Conservation (phyloP, 768 basidiomycete genomes). For the Tremella yokohamensis region DNA sequence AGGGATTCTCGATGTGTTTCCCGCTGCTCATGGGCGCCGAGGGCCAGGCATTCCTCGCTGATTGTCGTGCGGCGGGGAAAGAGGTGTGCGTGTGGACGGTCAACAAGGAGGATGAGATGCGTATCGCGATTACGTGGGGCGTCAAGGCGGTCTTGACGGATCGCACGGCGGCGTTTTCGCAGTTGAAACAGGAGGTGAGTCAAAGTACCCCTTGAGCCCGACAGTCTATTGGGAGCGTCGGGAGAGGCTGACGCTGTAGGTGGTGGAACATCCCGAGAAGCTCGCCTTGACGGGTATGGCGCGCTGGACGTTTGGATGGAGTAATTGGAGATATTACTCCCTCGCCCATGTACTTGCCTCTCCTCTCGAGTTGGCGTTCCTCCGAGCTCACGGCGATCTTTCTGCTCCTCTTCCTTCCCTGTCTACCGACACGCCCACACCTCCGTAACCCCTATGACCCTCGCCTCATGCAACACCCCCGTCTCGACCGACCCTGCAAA, state of each 20-base stretch:
- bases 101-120: slow-evolving; percentile 49
- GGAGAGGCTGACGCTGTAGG: slow-evolving; percentile 20
- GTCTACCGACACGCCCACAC: background rate
- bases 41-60: slow-evolving; percentile 48
- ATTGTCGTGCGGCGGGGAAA: slow-evolving; percentile 48
- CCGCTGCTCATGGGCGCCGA: slow-evolving; percentile 41
- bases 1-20: slow-evolving; percentile 49
- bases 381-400: slow-evolving; percentile 33
- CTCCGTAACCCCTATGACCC: background rate
- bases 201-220: background rate
- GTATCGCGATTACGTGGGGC: slow-evolving; percentile 44
- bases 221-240: background rate
- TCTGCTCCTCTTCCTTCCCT: slow-evolving; percentile 5
- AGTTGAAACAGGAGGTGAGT: slow-evolving; percentile 42
- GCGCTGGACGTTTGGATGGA: slow-evolving; percentile 43
- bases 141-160: slow-evolving; percentile 51
- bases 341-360: slow-evolving; percentile 41
- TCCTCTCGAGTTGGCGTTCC: slow-evolving; percentile 13
- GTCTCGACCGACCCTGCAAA: background rate
- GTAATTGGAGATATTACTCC: slow-evolving; percentile 47
- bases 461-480: slow-evolving; percentile 3
- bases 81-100: slow-evolving; percentile 51
- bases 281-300: slow-evolving; percentile 23
- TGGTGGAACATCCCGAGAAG: slow-evolving; percentile 32
- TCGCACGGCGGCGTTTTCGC: slow-evolving; percentile 37